Base-by-base conservation (phyloP, 140 eudicot genomes). In the Flaveria floridana region DNA sequence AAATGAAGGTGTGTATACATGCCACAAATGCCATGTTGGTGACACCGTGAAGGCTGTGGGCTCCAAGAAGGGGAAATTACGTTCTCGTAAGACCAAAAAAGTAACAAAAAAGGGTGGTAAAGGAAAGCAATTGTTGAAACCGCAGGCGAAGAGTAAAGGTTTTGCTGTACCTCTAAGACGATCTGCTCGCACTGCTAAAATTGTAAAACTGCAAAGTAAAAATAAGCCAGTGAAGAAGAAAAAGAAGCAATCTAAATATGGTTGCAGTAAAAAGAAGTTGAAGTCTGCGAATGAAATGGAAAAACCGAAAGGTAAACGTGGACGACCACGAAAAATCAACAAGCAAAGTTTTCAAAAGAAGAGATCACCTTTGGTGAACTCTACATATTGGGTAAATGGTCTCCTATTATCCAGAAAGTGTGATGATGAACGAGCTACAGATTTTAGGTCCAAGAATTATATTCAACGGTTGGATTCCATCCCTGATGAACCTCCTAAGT, bases 381-480 rank as follows among this genome's bases (percentile, higher is more conserved):
- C 68, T 70, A 50, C 83, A 23, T 90, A 82, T 83, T 94, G 99
- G 99, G 77, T 84, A 37, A 84, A 91, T 68, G 99, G 99, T 79
- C 89, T 94, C 18, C 72, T 20, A 14, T 61, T 94, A 51, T 86
- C 97, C 58, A 83, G 82, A 76, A 90, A 85, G 71, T 84, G 82
- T 20, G 81, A 85, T 66, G 97, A 94, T 84, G 95, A 84, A 69
- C 88, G 87, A 10, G 80, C 73, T 71, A 42, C 70, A 26, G 76
- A 59, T 11, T 90, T 94, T 71, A 73, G 73, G 75, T 81, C 83
- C 68, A 85, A 57, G 52, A 84, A 78, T 70, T 85, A 86, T 50
- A 75, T 81, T 20, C 85, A 80, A 44, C 83, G 12, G 80, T 78
- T 48, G 59, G 39, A 69, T 81, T 76, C 65, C 44, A 12, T 65